Percentiles rank a stretch among this genome's conserved stretches.
phyloP scores from a whole-genome alignment of 202 grass and related monocot genomes.

The Carex arenaria region DNA sequence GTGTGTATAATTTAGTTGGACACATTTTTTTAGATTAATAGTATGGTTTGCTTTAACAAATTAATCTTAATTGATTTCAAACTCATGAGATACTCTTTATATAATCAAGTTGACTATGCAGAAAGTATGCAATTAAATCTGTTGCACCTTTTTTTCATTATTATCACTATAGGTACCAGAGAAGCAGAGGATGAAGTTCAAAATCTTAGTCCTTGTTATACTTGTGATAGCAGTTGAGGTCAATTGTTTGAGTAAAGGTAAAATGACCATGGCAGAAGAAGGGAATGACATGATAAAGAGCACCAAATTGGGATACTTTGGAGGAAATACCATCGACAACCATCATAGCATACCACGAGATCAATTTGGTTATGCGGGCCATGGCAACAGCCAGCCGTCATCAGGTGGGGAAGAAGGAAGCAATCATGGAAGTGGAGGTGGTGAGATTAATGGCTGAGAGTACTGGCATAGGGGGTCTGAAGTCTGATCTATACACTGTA shows the following conservation, averaged over 20 bases:
- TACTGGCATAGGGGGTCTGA: not conserved
- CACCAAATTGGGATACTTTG: not conserved
- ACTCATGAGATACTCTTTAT: not conserved
- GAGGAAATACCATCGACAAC: not conserved
- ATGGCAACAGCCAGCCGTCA: not conserved
- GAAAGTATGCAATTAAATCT: not conserved
- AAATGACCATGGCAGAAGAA: not conserved
- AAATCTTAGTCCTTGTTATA: constrained; percentile 1
- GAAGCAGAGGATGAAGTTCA: not conserved
- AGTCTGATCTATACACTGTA: not conserved
- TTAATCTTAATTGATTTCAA: not conserved
- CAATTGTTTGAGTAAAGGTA: not conserved
- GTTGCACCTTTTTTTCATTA: not conserved
- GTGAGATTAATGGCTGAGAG: constrained; percentile 5
- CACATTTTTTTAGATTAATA: not conserved
- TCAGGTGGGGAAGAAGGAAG: not conserved
- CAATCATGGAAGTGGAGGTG: constrained; percentile 6
- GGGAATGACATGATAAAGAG: not conserved
- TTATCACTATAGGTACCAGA: not conserved
- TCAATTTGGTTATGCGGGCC: not conserved
- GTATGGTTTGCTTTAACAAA: not conserved
- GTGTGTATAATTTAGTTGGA: not conserved
- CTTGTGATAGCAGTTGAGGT: not conserved
- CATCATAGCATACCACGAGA: constrained; percentile 17
- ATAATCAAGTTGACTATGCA: not conserved